These are phyloP conservation scores for Naganishia randhawae DNA, from an alignment of 768 basidiomycete genomes.

Conservation along the genomic window DNA sequence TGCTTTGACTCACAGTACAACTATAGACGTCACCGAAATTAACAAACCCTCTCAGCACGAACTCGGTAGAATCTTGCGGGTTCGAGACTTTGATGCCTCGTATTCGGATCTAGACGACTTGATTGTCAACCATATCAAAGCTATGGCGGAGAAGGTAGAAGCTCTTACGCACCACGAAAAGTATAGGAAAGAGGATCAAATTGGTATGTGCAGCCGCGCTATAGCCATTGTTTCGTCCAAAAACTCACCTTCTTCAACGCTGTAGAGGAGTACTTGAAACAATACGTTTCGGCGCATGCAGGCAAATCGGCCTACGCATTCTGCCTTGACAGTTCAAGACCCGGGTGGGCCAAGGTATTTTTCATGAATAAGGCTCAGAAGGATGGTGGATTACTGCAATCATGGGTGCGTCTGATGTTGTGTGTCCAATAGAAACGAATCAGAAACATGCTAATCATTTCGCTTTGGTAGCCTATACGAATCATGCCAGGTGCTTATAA, in stretches of 20 bases:
- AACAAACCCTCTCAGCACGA: conserved; percentile 52
- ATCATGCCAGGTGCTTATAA: conserved; percentile 59
- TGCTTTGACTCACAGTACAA: background rate
- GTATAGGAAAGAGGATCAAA: conserved; percentile 82
- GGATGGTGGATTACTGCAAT: conserved; percentile 75
- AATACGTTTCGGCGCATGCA: conserved; percentile 87
- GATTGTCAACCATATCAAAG: conserved; percentile 92
- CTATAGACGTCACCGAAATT: conserved; percentile 52
- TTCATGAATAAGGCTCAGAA: conserved; percentile 79
- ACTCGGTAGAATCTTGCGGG: conserved; percentile 48
- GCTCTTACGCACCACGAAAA: conserved; percentile 94
- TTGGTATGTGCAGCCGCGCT: conserved; percentile 62
- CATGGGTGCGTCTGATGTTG: conserved; percentile 66
- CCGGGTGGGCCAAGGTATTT: conserved; percentile 88
- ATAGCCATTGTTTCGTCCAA: background rate
- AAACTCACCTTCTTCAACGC: conserved; percentile 3
- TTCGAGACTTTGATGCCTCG: conserved; percentile 52
- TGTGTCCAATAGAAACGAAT: background rate
- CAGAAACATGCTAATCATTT: background rate
- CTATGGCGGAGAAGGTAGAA: conserved; percentile 86
- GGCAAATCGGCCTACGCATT: conserved; percentile 95
- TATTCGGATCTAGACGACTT: conserved; percentile 95
- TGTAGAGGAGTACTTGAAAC: conserved; percentile 78
- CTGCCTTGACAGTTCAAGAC: conserved; percentile 77
- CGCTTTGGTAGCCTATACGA: conserved; percentile 43